Conservation (phyloP, 495 filamentous ascomycete genomes). For the Thozetella sp. region DNA sequence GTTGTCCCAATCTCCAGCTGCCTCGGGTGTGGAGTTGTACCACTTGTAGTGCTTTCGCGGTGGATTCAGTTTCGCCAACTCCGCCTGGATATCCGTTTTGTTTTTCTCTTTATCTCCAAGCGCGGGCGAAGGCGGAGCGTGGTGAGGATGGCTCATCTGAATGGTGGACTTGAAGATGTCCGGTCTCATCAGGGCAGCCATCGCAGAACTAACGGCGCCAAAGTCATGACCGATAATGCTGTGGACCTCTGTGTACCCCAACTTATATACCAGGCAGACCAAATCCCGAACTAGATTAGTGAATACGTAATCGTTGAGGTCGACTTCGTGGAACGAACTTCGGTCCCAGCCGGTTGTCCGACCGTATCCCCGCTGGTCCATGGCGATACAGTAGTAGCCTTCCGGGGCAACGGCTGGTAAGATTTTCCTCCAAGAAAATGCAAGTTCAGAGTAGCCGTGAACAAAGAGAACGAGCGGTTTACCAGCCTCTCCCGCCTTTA, state of each 20-base stretch:
- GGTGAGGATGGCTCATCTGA: conserved; percentile 50
- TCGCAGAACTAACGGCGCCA: conserved; percentile 58
- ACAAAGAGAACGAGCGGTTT: conserved; percentile 63
- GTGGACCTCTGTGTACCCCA: conserved; percentile 59
- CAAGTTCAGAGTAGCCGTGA: conserved; percentile 70
- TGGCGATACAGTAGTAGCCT: conserved; percentile 65
- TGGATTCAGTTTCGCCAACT: conserved; percentile 49
- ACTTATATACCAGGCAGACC: conserved; percentile 58
- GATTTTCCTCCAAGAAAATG: conserved; percentile 70
- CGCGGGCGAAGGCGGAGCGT: conserved; percentile 17
- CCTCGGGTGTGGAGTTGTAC: conserved; percentile 63
- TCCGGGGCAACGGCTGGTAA: conserved; percentile 55
- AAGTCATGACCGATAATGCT: conserved; percentile 72
- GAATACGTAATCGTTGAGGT: conserved; percentile 57
- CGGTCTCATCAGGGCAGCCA: conserved; percentile 63
- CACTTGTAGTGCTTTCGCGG: conserved; percentile 71
- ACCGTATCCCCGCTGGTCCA: conserved; percentile 72
- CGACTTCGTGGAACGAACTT: conserved; percentile 46
- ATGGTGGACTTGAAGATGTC: conserved; percentile 61
- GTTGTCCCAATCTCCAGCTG: conserved; percentile 60
- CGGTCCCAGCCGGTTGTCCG: conserved; percentile 65
- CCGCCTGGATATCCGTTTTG: conserved; percentile 51
- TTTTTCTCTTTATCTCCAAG: conserved; percentile 9
- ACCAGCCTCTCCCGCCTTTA: conserved; percentile 51
- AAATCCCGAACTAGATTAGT: conserved; percentile 65